Evolutionary conservation across 495 filamentous ascomycete genomes (phyloP).

Genomic region (Penicillium taxi): DNA sequence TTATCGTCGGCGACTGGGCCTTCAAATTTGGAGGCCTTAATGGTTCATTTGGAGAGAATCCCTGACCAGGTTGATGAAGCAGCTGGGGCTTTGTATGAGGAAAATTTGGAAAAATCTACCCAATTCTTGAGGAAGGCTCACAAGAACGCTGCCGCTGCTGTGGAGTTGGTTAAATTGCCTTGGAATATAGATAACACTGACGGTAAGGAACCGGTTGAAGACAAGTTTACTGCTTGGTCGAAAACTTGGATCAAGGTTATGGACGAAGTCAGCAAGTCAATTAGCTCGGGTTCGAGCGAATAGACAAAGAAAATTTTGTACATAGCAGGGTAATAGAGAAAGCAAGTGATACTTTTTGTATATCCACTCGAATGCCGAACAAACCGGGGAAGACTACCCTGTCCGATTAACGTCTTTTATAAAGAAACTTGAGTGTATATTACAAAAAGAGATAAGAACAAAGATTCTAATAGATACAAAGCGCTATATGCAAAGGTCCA

Average conservation of each 20-base stretch:
- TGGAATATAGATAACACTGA: conserved; percentile 14
- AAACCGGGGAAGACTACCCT: too few relatives aligned
- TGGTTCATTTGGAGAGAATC: conserved; percentile 29
- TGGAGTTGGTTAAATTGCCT: conserved; percentile 19
- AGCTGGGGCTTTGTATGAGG: conserved; percentile 43
- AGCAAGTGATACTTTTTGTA: too few relatives aligned
- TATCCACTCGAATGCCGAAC: too few relatives aligned
- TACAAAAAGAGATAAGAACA: too few relatives aligned
- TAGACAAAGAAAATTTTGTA: too few relatives aligned
- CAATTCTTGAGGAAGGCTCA: conserved; percentile 23
- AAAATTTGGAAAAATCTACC: conserved; percentile 21
- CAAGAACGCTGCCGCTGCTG: conserved; percentile 21
- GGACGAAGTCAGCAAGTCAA: conserved; percentile 32
- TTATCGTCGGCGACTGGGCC: conserved; percentile 8
- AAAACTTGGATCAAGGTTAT: conserved; percentile 43
- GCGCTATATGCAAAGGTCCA: background rate
- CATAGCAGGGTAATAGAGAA: too few relatives aligned
- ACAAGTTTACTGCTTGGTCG: conserved; percentile 43
- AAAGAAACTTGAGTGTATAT: too few relatives aligned
- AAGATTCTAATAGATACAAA: too few relatives aligned
- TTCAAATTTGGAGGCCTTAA: conserved; percentile 24
- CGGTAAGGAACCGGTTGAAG: conserved; percentile 19
- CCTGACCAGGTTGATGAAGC: conserved; percentile 41
- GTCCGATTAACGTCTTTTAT: too few relatives aligned
- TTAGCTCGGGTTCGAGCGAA: too few relatives aligned